Evolutionary conservation across 192 early-diverging fungal species (phyloP).

Genomic region (Rhizophagus prolifer): DNA sequence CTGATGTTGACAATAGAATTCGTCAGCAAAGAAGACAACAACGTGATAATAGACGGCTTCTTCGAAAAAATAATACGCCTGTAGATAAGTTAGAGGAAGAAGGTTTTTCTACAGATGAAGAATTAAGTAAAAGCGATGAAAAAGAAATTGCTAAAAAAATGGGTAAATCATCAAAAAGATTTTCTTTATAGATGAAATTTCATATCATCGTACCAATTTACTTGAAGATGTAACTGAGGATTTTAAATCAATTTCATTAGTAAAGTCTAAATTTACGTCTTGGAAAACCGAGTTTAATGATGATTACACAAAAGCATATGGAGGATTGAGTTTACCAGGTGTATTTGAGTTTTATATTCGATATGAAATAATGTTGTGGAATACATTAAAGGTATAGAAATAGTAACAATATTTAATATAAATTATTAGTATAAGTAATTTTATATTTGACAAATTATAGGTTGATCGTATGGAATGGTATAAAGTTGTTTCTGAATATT

Average conservation of each 20-base stretch:
- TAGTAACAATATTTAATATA: background rate
- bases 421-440: background rate
- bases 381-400: slow-evolving; percentile 44
- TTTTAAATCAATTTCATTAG: slow-evolving; percentile 42
- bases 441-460: too few species aligned
- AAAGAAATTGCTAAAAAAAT: slow-evolving; percentile 36
- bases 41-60: slow-evolving; percentile 8
- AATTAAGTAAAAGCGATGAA: slow-evolving; percentile 35
- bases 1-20: background rate
- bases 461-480: slow-evolving; percentile 15
- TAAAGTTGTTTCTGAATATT: background rate
- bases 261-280: slow-evolving; percentile 49
- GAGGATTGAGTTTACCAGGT: slow-evolving; percentile 49
- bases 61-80: background rate
- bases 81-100: slow-evolving; percentile 21
- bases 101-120: slow-evolving; percentile 53
- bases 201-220: slow-evolving; percentile 33
- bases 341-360: slow-evolving; percentile 61
- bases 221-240: slow-evolving; percentile 51
- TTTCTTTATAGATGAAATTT: slow-evolving; percentile 33
- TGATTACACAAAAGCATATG: slow-evolving; percentile 59
- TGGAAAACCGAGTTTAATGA: slow-evolving; percentile 53
- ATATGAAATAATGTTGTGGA: slow-evolving; percentile 51
- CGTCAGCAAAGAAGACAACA: slow-evolving; percentile 5
- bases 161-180: slow-evolving; percentile 21